Evolutionary conservation across 2,329 filamentous ascomycete genomes (phyloP).

Genomic region (Lasiodiplodia gonubiensis): DNA sequence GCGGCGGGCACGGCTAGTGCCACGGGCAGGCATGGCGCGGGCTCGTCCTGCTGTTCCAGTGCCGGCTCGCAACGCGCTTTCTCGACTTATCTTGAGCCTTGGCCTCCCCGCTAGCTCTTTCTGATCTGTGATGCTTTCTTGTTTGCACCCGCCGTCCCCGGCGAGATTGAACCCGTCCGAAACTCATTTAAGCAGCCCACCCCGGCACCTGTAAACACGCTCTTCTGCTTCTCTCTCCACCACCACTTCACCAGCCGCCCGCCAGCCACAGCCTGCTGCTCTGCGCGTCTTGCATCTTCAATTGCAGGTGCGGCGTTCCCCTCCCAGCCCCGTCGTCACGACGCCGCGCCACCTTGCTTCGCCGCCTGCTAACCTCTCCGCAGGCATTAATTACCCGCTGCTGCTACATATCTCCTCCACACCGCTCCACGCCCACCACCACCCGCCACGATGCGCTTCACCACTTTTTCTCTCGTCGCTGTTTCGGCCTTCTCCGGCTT

Average conservation of each 20-base stretch:
- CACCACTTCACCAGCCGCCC: conserved; percentile 6
- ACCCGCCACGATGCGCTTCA: conserved; percentile 26
- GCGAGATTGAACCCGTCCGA: conserved; percentile 23
- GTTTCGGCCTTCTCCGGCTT: conserved; percentile 24
- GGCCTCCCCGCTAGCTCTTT: conserved; percentile 28
- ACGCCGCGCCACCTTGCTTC: conserved; percentile 21
- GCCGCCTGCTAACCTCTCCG: not conserved
- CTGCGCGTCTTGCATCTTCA: conserved; percentile 26
- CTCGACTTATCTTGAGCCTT: conserved; percentile 11
- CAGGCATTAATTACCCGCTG: conserved; percentile 19
- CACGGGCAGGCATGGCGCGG: conserved; percentile 9
- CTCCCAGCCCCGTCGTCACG: conserved; percentile 9
- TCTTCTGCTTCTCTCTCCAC: conserved; percentile 23
- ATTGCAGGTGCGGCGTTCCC: conserved; percentile 18
- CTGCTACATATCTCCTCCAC: conserved; percentile 6
- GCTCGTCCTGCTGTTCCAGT: conserved; percentile 2
- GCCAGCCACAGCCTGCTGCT: conserved; percentile 3
- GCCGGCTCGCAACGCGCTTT: conserved; percentile 14
- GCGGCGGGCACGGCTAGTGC: conserved; percentile 12
- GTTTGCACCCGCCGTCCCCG: conserved; percentile 25
- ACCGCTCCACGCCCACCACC: conserved; percentile 1
- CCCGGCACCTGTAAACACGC: conserved; percentile 10
- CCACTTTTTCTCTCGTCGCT: conserved; percentile 22
- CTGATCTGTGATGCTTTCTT: conserved; percentile 29
- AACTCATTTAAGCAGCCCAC: conserved; percentile 28